Conservation (phyloP, 2,329 filamentous ascomycete species). For the Fusarium chaquense region DNA sequence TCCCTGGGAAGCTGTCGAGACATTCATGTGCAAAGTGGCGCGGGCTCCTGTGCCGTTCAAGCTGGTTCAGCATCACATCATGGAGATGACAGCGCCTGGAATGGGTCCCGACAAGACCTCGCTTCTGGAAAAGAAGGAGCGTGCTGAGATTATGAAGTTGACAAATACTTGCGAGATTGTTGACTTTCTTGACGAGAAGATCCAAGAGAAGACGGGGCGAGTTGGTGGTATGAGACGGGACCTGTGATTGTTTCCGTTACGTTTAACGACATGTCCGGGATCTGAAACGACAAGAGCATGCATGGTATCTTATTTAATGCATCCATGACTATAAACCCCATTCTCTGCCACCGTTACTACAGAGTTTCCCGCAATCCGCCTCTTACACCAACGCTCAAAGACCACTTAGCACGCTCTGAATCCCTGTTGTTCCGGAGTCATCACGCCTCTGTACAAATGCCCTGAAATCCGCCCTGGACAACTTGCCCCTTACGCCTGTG, state of each 20-base stretch:
- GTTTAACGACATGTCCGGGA: neutral
- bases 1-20: slow-evolving; percentile 72
- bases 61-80: slow-evolving; percentile 73
- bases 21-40: slow-evolving; percentile 70
- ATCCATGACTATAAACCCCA: slow-evolving; percentile 34
- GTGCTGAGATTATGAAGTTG: slow-evolving; percentile 62
- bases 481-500: slow-evolving; percentile 62
- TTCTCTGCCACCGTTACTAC: slow-evolving; percentile 17
- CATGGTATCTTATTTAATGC: slow-evolving; percentile 45
- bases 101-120: slow-evolving; percentile 64
- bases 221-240: slow-evolving; percentile 50
- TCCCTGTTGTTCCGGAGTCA: slow-evolving; percentile 82
- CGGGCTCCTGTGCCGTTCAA: slow-evolving; percentile 71
- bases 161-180: slow-evolving; percentile 68
- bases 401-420: slow-evolving; percentile 83
- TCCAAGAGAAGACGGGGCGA: slow-evolving; percentile 53
- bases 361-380: slow-evolving; percentile 19
- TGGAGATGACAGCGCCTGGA: slow-evolving; percentile 73
- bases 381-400: slow-evolving; percentile 53
- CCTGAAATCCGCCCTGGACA: slow-evolving; percentile 78
- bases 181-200: slow-evolving; percentile 69
- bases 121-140: slow-evolving; percentile 68
- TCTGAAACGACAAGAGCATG: slow-evolving; percentile 24
- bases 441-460: slow-evolving; percentile 88
- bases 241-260: slow-evolving; percentile 43